Evolutionary conservation across 352 stramenopile genomes (phyloP).

Genomic region (Phytophthora sp.): DNA sequence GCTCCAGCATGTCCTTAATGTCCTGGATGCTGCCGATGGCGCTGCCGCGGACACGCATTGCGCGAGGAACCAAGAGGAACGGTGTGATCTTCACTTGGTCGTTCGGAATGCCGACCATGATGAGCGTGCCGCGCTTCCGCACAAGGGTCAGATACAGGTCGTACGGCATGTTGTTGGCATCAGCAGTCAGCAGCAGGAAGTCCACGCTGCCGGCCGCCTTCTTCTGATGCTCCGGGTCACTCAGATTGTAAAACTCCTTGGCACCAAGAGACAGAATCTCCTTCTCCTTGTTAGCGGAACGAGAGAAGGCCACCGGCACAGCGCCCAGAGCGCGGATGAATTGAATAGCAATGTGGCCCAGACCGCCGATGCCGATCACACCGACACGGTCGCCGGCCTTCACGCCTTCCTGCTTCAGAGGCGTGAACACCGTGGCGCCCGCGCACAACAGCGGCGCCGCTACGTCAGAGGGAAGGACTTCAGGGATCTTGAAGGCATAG

Average conservation of each 20-base stretch:
- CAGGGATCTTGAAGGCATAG: conserved; percentile 24
- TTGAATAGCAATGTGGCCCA: conserved; percentile 27
- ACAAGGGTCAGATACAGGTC: conserved; percentile 56
- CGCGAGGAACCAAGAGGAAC: conserved; percentile 30
- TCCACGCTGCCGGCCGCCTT: conserved; percentile 42
- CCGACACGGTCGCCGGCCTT: conserved; percentile 20
- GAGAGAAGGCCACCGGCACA: conserved; percentile 13
- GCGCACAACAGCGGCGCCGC: conserved; percentile 11
- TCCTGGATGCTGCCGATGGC: no score
- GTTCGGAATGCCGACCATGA: conserved; percentile 60
- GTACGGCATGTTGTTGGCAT: conserved; percentile 56
- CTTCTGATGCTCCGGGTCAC: conserved; percentile 19
- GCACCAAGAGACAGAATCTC: conserved; percentile 16
- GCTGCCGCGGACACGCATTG: conserved; percentile 1
- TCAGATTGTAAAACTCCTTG: conserved; percentile 21
- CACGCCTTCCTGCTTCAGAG: conserved; percentile 14
- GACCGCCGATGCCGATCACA: conserved; percentile 17
- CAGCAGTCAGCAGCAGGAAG: conserved; percentile 72
- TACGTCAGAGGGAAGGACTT: conserved; percentile 1
- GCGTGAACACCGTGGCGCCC: conserved; percentile 16
- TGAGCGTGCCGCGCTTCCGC: conserved; percentile 36
- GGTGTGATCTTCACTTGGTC: conserved; percentile 61
- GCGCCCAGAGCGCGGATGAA: conserved; percentile 23
- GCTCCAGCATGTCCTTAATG: no score
- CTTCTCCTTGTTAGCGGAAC: conserved; percentile 15